Evolutionary conservation across 2,329 filamentous ascomycete genomes (phyloP), one percentile per base, ranked within the genome.

Genomic region (Huntiella decipiens): DNA sequence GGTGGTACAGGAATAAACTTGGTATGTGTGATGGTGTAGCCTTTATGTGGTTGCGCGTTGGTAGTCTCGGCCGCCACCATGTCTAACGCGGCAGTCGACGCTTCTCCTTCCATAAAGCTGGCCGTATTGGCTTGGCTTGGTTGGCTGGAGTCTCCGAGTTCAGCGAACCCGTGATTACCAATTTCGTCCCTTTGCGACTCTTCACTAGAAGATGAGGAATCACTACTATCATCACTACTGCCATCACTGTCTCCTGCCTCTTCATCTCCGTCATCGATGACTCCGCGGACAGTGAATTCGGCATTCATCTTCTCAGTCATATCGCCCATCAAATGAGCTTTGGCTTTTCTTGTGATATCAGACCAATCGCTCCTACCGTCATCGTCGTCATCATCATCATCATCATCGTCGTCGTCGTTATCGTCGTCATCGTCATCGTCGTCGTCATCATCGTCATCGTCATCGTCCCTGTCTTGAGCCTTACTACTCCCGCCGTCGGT

Each of bases 351-450:
- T 2, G 80, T 82, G 57, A 91, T 93, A 38, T 92, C 85, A 1
- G 86, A 92, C 86, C 86, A 95, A 56, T 82, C 84, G 56, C 74
- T 80, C 56, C 71, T 77, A 13, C 63, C 71, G 53, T 78, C 73
- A 22, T 62, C 57, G 51, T 77, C 73, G n/a, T 56, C 60, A 13
- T 48, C 52, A 5, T 73, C 71, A 5, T 73, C 71, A 11, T 63
- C 64, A 4, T 62, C 64, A 2, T 64, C 62, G 17, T 56, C 44
- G 11, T 74, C 73, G 46, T 71, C 74, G 17, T 82, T 88, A 59
- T 84, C 94, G 57, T 95, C 87, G 11, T 71, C 85, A 37, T 95
- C 87, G 11, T 71, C 85, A 37, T 77, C 85, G 54, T 82, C 93
- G 2, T 82, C 88, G 58, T 91, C 94, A 53, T 84, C 79, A 17